Conservation (phyloP, 1,139 yeast species). For the Diutina sp. region DNA sequence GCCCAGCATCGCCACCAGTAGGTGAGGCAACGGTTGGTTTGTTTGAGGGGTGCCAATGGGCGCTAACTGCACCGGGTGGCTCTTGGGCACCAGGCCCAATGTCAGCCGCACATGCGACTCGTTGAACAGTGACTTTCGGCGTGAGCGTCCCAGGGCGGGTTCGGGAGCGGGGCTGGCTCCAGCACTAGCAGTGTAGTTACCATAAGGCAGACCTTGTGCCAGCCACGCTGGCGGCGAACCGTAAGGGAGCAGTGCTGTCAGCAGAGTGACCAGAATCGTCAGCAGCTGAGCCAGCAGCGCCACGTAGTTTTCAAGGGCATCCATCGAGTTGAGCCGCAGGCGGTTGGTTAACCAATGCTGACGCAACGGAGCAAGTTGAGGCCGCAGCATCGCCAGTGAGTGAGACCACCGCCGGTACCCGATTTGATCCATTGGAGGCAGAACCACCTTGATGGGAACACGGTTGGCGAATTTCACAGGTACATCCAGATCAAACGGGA, state of each 20-base stretch:
- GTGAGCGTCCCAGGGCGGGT: constrained; percentile 7
- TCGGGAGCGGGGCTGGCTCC: neutral
- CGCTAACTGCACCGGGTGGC: neutral
- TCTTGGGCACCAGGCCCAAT: constrained; percentile 17
- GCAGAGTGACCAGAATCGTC: constrained; percentile 22
- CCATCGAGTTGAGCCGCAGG: constrained; percentile 30
- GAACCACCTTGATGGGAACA: constrained; percentile 29
- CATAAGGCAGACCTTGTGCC: neutral
- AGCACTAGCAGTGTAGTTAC: neutral
- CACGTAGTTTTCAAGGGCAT: constrained; percentile 26
- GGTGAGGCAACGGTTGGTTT: constrained; percentile 1
- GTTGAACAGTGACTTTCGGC: constrained; percentile 32
- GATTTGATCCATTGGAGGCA: constrained; percentile 17
- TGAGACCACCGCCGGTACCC: constrained; percentile 8
- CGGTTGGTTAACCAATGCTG: constrained; percentile 22
- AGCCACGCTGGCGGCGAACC: neutral
- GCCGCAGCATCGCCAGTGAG: constrained; percentile 10
- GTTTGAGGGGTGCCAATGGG: constrained; percentile 1
- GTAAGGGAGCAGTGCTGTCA: constrained; percentile 6
- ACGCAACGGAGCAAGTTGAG: constrained; percentile 11
- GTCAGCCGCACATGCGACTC: constrained; percentile 32
- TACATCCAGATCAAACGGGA: neutral
- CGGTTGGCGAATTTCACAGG: constrained; percentile 25
- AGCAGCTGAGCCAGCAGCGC: constrained; percentile 28
- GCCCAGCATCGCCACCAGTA: constrained; percentile 2